Conservation (phyloP, 2,329 filamentous ascomycete genomes). For the Alternaria infectoria region DNA sequence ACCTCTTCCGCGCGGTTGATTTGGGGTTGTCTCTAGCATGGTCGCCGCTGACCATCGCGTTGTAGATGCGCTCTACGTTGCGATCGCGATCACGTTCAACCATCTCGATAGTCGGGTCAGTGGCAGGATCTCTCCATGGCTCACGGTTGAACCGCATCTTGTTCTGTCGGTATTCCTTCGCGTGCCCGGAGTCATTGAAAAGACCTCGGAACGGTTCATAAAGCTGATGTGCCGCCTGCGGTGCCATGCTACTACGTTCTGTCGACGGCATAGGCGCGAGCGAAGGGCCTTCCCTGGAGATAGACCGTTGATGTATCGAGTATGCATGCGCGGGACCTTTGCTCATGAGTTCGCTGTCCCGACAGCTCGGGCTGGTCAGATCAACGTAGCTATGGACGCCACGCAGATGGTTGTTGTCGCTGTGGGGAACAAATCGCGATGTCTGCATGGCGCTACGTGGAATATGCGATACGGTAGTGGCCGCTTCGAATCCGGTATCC, state of each 20-base stretch:
- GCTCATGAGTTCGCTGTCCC: background rate
- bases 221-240: conserved; percentile 9
- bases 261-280: conserved; percentile 12
- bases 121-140: conserved; percentile 31
- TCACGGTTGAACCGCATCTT: conserved; percentile 33
- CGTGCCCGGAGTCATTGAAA: conserved; percentile 27
- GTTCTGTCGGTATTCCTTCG: conserved; percentile 32
- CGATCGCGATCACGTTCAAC: conserved; percentile 23
- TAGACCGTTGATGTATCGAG: conserved; percentile 14
- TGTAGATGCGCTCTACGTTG: conserved; percentile 39
- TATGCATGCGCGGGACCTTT: conserved; percentile 5
- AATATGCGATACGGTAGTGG: conserved; percentile 8
- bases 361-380: conserved; percentile 8
- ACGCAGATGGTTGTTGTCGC: conserved; percentile 16
- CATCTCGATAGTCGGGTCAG: conserved; percentile 30
- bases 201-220: conserved; percentile 29
- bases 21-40: conserved; percentile 37
- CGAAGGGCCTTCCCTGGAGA: conserved; percentile 2
- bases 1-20: conserved; percentile 44
- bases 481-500: conserved; percentile 4
- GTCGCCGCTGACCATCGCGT: conserved; percentile 41
- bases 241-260: conserved; percentile 1
- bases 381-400: conserved; percentile 17
- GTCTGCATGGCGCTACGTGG: background rate
- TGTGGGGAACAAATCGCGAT: conserved; percentile 3